phyloP scores from a whole-genome alignment of 1,284 basidiomycete species.

The Anthracocystis walkeri region DNA sequence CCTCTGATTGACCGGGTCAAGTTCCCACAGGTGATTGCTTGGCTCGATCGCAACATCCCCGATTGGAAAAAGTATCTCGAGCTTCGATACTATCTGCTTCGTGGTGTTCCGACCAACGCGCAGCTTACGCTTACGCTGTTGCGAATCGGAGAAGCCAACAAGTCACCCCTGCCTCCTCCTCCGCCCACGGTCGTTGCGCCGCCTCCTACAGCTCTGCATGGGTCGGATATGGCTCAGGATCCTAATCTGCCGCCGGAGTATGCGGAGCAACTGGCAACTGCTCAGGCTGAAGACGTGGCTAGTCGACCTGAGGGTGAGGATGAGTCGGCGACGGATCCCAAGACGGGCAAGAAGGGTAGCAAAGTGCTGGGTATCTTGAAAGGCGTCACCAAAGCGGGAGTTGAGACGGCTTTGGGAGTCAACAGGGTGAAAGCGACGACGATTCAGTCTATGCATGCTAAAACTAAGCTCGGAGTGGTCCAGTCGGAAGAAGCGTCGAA shows the following conservation, averaged over 20 bases:
- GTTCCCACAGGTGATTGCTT: constrained; percentile 61
- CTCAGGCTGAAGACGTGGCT: constrained; percentile 49
- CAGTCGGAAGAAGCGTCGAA: constrained; percentile 32
- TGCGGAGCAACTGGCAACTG: constrained; percentile 51
- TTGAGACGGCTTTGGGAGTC: constrained; percentile 63
- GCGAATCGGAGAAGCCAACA: constrained; percentile 72
- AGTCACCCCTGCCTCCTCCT: constrained; percentile 72
- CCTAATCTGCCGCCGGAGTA: constrained; percentile 62
- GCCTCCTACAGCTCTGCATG: constrained; percentile 43
- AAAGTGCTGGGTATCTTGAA: constrained; percentile 61
- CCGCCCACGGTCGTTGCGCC: constrained; percentile 64
- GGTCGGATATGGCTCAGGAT: constrained; percentile 37
- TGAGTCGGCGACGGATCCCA: constrained; percentile 35
- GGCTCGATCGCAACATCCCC: constrained; percentile 72
- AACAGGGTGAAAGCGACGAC: constrained; percentile 67
- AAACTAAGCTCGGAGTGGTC: constrained; percentile 65
- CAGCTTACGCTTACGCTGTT: constrained; percentile 74
- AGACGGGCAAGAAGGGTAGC: constrained; percentile 50
- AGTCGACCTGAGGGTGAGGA: constrained; percentile 50
- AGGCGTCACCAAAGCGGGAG: constrained; percentile 60
- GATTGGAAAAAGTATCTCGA: constrained; percentile 72
- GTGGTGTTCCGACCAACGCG: constrained; percentile 74
- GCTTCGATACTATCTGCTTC: constrained; percentile 70
- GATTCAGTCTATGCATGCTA: constrained; percentile 59
- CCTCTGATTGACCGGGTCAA: constrained; percentile 71